phyloP scores from a whole-genome alignment of 345 rosid genomes.

The Acer saccharum region DNA sequence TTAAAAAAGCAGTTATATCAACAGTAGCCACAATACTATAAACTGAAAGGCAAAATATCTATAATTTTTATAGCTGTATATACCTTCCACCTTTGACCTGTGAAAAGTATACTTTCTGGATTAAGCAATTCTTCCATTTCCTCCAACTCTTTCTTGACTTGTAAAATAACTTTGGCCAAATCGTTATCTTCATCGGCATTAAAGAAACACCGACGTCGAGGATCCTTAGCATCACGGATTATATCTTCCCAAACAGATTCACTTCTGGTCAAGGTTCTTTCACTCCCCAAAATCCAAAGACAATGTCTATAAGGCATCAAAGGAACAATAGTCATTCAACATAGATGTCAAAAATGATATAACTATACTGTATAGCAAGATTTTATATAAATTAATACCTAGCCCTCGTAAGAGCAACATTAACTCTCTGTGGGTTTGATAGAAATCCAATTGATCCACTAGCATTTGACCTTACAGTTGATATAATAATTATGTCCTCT shows the following conservation, averaged over 20 bases:
- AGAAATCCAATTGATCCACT: conserved; percentile 36
- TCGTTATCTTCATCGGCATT: conserved; percentile 41
- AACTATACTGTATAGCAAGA: neutral
- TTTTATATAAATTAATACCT: conserved; percentile 30
- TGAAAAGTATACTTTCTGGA: conserved; percentile 33
- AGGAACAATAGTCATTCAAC: neutral
- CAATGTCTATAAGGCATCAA: conserved; percentile 36
- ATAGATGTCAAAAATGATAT: neutral
- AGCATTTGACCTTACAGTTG: conserved; percentile 44
- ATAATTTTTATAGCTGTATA: neutral
- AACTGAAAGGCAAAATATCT: neutral
- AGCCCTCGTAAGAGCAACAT: conserved; percentile 52
- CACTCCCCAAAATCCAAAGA: conserved; percentile 59
- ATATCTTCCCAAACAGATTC: conserved; percentile 40
- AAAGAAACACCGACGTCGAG: conserved; percentile 52
- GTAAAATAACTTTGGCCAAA: conserved; percentile 34
- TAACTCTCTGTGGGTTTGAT: conserved; percentile 28
- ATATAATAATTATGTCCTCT: conserved; percentile 41
- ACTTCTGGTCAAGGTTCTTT: conserved; percentile 34
- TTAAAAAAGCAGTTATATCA: conserved; percentile 8
- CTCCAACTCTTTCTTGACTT: conserved; percentile 40
- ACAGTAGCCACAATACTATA: conserved; percentile 26
- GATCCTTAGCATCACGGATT: conserved; percentile 40
- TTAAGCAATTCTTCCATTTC: conserved; percentile 46
- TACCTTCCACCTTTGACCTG: conserved; percentile 53